A percentile compares a stretch with the other conserved stretches of the same genome.
phyloP scores from a whole-genome alignment of 2,329 filamentous ascomycete species.

The Ilyonectria robusta region DNA sequence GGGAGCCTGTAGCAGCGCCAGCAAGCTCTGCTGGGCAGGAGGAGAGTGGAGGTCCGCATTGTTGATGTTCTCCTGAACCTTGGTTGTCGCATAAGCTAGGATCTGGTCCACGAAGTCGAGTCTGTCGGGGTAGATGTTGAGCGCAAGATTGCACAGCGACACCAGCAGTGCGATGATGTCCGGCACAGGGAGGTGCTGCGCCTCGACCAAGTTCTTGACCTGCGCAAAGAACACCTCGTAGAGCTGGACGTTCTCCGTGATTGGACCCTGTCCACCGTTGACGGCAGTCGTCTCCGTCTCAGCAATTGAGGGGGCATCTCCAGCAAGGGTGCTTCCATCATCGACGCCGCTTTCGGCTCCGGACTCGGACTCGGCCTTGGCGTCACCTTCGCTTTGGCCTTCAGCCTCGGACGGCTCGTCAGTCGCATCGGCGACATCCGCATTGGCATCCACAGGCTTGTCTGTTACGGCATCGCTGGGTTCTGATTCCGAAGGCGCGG shows the following conservation, averaged over 20 bases:
- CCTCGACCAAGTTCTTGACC: constrained; percentile 92
- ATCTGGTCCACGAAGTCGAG: constrained; percentile 97
- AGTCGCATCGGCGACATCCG: constrained; percentile 51
- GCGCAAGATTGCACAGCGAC: constrained; percentile 91
- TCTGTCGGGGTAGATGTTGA: constrained; percentile 94
- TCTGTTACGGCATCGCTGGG: constrained; percentile 36
- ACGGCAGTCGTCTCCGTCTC: constrained; percentile 64
- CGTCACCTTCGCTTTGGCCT: constrained; percentile 45
- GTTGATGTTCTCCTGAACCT: constrained; percentile 90
- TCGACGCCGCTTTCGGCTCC: constrained; percentile 47
- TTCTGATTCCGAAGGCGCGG: constrained; percentile 38
- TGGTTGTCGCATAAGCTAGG: constrained; percentile 87
- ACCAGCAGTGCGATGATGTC: constrained; percentile 95
- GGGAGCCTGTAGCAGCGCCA: constrained; percentile 91
- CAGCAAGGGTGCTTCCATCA: constrained; percentile 47
- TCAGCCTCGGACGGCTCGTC: constrained; percentile 51
- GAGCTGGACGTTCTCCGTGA: constrained; percentile 81
- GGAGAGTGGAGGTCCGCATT: constrained; percentile 95
- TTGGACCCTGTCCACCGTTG: constrained; percentile 60
- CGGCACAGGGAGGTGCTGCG: constrained; percentile 90
- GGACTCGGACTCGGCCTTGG: constrained; percentile 34
- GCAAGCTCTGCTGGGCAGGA: constrained; percentile 87
- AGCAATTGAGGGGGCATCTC: constrained; percentile 58
- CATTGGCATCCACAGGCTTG: constrained; percentile 42
- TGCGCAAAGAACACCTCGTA: constrained; percentile 99